Evolutionary conservation across 495 filamentous ascomycete species (phyloP), one percentile per base, ranked within the genome.

Genomic region (Echria macrotheca): DNA sequence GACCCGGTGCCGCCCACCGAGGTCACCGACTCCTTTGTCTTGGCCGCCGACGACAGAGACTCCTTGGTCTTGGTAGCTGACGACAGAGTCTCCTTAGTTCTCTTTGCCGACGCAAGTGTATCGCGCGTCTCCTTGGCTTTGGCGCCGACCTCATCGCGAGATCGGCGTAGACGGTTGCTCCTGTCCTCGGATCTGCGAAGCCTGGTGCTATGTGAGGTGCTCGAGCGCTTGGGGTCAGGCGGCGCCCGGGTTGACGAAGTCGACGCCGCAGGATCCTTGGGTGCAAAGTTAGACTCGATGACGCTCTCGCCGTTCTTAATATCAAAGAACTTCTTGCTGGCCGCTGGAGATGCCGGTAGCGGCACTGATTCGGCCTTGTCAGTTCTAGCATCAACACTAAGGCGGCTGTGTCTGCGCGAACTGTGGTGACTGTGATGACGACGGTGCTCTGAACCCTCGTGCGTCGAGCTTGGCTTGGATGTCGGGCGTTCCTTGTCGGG

Each of bases 311-410:
- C 60, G 38, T 68, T 57, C 47, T 65, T 69, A 12, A 66, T 47
- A 45, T 69, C 64, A 28, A 69, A 68, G 56, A 71, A 68, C 50
- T 63, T 73, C 59, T 65, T 71, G 53, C 42, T 64, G 15, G 57
- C 44, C 6, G 65, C 47, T 3, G 67, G 59, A 5, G 50, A 50
- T 5, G 60, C 35, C 8, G 50, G 41, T n/a, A n/a, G n/a, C n/a
- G n/a, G n/a, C n/a, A n/a, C n/a, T n/a, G n/a, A n/a, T 5, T 54
- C 48, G 0, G 47, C 23, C 11, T 47, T 35, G 9, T 54, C 54
- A 1, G 59, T 47, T 41, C 64, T 68, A 33, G 60, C 60, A 0
- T 65, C 64, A 8, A 55, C 61, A 51, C 61, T 54, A 21, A 53
- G 42, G 12, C 64, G 47, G 53, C 67, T 69, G 44, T 63, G 60